Evolutionary conservation across 306 rosid species (phyloP), one percentile per base, ranked within the genome.

Genomic region (Gastrolobium villosum): DNA sequence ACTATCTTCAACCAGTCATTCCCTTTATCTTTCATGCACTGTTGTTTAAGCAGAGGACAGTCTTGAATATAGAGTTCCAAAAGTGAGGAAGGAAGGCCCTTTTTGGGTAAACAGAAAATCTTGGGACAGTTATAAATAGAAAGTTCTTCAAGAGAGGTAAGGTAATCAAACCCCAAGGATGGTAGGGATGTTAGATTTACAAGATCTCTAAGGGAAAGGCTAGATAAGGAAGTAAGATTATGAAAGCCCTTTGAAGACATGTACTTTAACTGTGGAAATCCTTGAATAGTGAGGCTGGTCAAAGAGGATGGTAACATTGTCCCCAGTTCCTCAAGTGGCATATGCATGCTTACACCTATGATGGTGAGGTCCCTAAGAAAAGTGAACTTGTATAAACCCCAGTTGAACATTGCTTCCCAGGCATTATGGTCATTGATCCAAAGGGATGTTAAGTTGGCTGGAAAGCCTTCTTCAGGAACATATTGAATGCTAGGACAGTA

Each of bases 31-130:
- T 30, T 61, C 39, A 26, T 72, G 52, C 70, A 83, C 28, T 45
- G 60, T 45, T 72, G 55, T 32, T 52, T 44, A 34, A 83, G 76
- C 28, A 77, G 8, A 31, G 79, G 76, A 43, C 65, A 77, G 2
- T 1, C 1, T 10, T 3, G 0, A n/a, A 77, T 65, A 0, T 2
- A 0, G 2, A 70, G 59, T 30, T 14, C 2, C 15, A 4, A 0
- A 8, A 83, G 80, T 5, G 80, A 83, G 65, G 14, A 36, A 65
- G 80, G 80, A n/a, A 72, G 72, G 5, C 82, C 76, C 60, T 39
- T 34, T 64, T 13, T 6, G 4, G 76, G 76, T 4, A 83, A 15
- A 7, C 46, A 65, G 15, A 9, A 36, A 1, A 78, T 56, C 45
- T 57, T 72, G 37, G 65, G 72, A 50, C 77, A 83, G 7, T 49